Percentiles rank a stretch among this genome's conserved stretches.
Evolutionary conservation across 495 filamentous ascomycete species (phyloP).

Genomic region (Trichodelitschia bisporula): DNA sequence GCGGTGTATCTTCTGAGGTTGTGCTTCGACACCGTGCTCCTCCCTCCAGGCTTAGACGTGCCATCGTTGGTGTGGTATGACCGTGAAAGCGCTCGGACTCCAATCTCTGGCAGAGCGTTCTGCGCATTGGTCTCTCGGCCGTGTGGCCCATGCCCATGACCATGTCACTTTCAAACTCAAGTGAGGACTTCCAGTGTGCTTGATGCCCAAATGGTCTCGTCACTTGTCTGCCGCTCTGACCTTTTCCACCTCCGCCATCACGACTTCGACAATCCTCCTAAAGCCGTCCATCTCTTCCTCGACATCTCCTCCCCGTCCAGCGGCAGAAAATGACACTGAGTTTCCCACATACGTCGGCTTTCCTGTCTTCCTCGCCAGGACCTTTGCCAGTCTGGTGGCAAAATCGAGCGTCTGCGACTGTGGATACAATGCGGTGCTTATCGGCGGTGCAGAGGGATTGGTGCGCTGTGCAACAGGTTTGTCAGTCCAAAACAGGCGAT

Average conservation of each 20-base stretch:
- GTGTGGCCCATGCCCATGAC: no score
- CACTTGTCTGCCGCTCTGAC: conserved; percentile 1
- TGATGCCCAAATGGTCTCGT: no score
- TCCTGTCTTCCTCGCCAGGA: conserved; percentile 42
- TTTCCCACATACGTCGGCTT: conserved; percentile 70
- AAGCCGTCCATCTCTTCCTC: conserved; percentile 91
- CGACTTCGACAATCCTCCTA: conserved; percentile 38
- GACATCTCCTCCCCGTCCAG: conserved; percentile 45
- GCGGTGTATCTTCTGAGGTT: no score
- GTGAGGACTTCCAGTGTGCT: no score
- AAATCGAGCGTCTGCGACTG: conserved; percentile 59
- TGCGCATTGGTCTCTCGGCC: no score
- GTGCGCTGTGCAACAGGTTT: conserved; percentile 19
- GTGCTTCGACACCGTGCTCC: no score
- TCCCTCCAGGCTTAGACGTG: no score
- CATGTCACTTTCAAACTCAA: no score
- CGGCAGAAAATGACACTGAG: conserved; percentile 39
- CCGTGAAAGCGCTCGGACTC: no score
- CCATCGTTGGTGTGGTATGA: no score
- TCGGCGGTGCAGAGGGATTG: conserved; percentile 26
- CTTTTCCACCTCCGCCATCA: conserved; percentile 30
- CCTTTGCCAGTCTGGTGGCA: conserved; percentile 58
- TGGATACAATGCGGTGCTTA: conserved; percentile 61
- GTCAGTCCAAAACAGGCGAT: not conserved
- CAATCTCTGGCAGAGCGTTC: no score